Base-by-base conservation (phyloP, 768 basidiomycete genomes). In the Leccinum uliginosum region DNA sequence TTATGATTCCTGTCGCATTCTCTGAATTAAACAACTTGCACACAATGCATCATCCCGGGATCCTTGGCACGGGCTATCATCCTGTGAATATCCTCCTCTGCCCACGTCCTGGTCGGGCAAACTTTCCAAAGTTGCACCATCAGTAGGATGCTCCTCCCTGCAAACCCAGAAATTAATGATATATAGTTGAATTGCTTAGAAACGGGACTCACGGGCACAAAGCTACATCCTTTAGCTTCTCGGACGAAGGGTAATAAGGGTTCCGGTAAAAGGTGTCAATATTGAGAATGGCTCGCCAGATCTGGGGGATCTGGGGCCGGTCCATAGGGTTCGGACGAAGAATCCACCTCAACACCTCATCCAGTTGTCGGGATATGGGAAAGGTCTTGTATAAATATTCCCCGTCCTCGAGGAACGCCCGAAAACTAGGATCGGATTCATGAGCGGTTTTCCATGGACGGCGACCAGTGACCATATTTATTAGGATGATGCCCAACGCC, bases 401-500 rank as follows among this genome's bases (percentile, higher is more conserved):
- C n/a, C 56, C 54, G 1, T 66, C 59, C 6, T 58, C 51, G 2
- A 66, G 55, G 44, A 59, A 66, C 4, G 59, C 59, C 19, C 19
- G 40, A 40, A 64, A 66, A 8, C 53, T 17, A 23, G 1, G 7
- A 8, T 67, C 59, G 19, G 65, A 34, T 4, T 3, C n/a, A 26
- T 26, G 17, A 15, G 65, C 65, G 8, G 8, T 15, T 8, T 19
- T 57, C 65, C 65, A 67, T 6, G 57, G 65, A 32, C 53, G 58
- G 51, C 50, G 64, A 17, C 86, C 85, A 54, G 85, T 85, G 48
- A 89, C 83, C 74, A 96, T 82, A 71, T 92, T 94, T 62, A 87
- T 79, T 54, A 96, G 79, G 60, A 96, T 88, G 59, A 96, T 80
- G 19, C 87, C 88, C 23, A 89, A 70, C 8, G 87, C 78, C 88